Conservation (phyloP, 2,329 filamentous ascomycete species). For the Pestalotiopsis fici region DNA sequence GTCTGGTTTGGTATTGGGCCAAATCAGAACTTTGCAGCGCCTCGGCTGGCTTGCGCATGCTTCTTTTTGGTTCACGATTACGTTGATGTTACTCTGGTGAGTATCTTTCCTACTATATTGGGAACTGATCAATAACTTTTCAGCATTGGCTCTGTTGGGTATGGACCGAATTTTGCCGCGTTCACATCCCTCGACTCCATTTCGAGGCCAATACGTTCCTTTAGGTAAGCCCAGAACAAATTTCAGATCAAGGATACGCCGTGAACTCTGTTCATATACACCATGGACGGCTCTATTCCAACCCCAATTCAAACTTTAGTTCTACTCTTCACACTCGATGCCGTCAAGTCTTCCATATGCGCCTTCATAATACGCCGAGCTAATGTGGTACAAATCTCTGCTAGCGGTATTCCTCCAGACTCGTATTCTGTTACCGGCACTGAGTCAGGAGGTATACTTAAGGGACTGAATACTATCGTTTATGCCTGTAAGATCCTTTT, state of each 20-base stretch:
- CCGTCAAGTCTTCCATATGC: no score
- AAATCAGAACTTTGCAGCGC: slow-evolving; percentile 55
- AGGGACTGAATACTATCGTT: background rate
- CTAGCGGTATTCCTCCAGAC: slow-evolving; percentile 37
- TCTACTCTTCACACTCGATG: no score
- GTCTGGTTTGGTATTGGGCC: slow-evolving; percentile 52
- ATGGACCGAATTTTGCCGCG: slow-evolving; percentile 46
- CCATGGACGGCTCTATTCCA: no score
- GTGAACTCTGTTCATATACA: no score
- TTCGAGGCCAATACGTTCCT: slow-evolving; percentile 24
- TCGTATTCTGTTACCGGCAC: slow-evolving; percentile 37
- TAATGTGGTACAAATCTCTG: slow-evolving; percentile 26
- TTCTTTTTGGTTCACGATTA: slow-evolving; percentile 55
- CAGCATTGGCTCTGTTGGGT: slow-evolving; percentile 53
- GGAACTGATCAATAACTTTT: background rate
- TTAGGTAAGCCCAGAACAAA: background rate
- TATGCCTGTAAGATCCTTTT: background rate
- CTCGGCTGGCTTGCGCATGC: slow-evolving; percentile 57
- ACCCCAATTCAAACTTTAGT: no score
- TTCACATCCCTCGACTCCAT: slow-evolving; percentile 31
- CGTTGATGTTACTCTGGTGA: slow-evolving; percentile 49
- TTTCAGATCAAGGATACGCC: no score
- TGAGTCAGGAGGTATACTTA: slow-evolving; percentile 38
- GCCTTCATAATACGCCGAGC: background rate
- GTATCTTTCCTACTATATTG: slow-evolving; percentile 8